Base-by-base conservation (phyloP, 1,284 basidiomycete genomes). In the Pseudozyma tsukubaensis region DNA sequence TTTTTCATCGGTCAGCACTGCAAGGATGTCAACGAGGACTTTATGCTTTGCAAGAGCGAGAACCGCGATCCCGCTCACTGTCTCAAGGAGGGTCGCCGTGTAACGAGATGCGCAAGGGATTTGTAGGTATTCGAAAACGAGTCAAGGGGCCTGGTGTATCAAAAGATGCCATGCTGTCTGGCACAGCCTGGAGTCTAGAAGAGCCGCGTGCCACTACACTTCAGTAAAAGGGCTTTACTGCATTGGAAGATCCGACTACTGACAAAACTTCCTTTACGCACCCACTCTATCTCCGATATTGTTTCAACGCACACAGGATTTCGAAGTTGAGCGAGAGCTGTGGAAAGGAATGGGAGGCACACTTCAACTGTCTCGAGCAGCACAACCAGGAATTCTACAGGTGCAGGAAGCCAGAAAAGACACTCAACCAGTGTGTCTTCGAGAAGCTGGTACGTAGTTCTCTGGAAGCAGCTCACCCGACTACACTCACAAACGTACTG, bases 11-110 rank as follows among this genome's bases (percentile, higher is more conserved):
- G 94, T 39, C 91, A 93, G 54, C 90, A 93, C 85, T 99, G 96
- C 89, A 93, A 94, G 87, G 92, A 94, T 67, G 96, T 92, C 87
- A 98, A 97, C 87, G 97, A 95, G 95, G 96, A 99, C 87, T 99
- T 98, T 84, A 97, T 99, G 94, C 91, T 98, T 61, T 99, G 97
- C 90, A 99, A 99, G 88, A 88, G 89, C 50, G 94, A 98, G 87
- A 91, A 89, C 84, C 88, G 89, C 59, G 91, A 97, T 84, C 94
- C 97, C 13, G 94, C 86, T 37, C 94, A 97, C 86, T 99, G 97
- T 86, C 86, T 99, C 86, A 92, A 93, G 88, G 97, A 99, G 86
- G 97, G 97, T 32, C 87, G 97, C 77, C 91, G 94, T 82, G 96
- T 99, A 66, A 99, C 97, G 58, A 89, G 97, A 79, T 99, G 97